These are phyloP conservation scores for Aspergillus wentii DNA, from an alignment of 495 filamentous ascomycete genomes.

Conservation along the genomic window DNA sequence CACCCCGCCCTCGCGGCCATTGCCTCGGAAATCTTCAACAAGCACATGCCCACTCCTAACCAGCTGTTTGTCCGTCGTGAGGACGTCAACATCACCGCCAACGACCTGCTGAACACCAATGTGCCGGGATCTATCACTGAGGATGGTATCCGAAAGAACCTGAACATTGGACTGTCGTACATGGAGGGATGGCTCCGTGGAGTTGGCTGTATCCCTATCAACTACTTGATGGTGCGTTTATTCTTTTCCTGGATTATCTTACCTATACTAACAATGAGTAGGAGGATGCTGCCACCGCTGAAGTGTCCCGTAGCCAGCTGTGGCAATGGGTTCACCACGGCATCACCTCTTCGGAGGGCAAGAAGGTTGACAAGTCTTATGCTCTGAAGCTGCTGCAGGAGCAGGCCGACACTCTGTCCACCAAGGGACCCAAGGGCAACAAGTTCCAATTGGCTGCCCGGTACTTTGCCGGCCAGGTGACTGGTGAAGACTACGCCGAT, in stretches of 20 bases:
- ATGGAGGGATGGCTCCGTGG: conserved; percentile 99
- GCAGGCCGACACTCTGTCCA: conserved; percentile 69
- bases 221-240: conserved; percentile 78
- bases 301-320: conserved; percentile 86
- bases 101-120: conserved; percentile 98
- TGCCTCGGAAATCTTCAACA: conserved; percentile 93
- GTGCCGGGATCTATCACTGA: conserved; percentile 92
- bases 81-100: conserved; percentile 79
- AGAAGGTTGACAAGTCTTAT: conserved; percentile 88
- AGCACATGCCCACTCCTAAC: conserved; percentile 98
- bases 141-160: conserved; percentile 94
- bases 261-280: conserved; percentile 26
- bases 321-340: conserved; percentile 96
- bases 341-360: conserved; percentile 80
- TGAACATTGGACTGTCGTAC: conserved; percentile 93
- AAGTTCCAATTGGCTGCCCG: conserved; percentile 86
- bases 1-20: conserved; percentile 90
- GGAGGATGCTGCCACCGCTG: conserved; percentile 96
- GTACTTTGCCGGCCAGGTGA: conserved; percentile 91
- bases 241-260: too few relatives aligned
- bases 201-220: conserved; percentile 95
- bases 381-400: conserved; percentile 82
- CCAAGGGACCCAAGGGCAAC: conserved; percentile 81
- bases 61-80: conserved; percentile 88
- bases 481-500: conserved; percentile 94